Conservation (phyloP, 208 protist genomes). For the Trypanosoma congolense region DNA sequence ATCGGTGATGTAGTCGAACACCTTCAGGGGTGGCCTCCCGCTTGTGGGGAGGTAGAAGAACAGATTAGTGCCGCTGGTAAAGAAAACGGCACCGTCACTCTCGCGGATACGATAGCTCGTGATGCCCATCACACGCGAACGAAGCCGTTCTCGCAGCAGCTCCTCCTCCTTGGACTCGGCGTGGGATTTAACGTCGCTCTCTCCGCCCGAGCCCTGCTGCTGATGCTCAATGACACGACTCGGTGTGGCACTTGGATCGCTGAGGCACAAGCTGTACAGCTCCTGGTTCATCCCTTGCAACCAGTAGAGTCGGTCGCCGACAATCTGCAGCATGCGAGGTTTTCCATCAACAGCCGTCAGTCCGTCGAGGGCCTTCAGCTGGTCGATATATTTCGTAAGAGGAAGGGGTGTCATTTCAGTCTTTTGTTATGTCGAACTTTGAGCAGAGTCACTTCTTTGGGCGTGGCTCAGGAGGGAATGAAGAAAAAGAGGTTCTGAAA, state of each 20-base stretch:
- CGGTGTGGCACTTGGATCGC: conserved; percentile 14
- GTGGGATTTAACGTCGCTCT: conserved; percentile 3
- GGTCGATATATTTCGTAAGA: conserved; percentile 38
- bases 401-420: conserved; percentile 9
- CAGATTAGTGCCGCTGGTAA: conserved; percentile 44
- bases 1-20: conserved; percentile 51
- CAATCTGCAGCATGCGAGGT: conserved; percentile 55
- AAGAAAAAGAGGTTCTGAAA: too few species aligned
- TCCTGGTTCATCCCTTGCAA: conserved; percentile 70
- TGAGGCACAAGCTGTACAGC: conserved; percentile 39
- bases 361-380: conserved; percentile 34
- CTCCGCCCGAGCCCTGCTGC: not conserved
- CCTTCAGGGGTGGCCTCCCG: conserved; percentile 34
- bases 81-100: conserved; percentile 59
- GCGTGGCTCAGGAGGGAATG: not conserved
- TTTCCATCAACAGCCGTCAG: conserved; percentile 33
- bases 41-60: conserved; percentile 57
- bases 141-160: conserved; percentile 72
- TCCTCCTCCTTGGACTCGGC: conserved; percentile 64
- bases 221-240: conserved; percentile 11
- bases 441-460: not conserved
- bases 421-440: not conserved
- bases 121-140: conserved; percentile 59
- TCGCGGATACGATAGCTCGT: conserved; percentile 44
- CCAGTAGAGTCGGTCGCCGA: conserved; percentile 65